phyloP scores from a whole-genome alignment of 805 yeast species.

The Huiozyma sinensis region DNA sequence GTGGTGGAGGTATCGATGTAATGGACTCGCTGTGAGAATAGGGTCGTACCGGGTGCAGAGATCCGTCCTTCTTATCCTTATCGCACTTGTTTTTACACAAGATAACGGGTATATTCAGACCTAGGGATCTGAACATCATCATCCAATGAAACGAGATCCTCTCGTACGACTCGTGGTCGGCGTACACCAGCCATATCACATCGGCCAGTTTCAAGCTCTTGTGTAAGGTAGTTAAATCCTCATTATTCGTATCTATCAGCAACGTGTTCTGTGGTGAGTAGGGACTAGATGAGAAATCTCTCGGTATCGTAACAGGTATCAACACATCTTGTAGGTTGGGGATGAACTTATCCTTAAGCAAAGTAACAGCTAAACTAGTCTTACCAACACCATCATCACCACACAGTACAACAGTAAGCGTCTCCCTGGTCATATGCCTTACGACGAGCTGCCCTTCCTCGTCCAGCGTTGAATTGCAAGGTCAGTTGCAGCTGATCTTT shows the following conservation, averaged over 20 bases:
- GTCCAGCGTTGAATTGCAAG: no score
- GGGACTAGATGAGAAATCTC: slow-evolving; percentile 49
- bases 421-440: slow-evolving; percentile 31
- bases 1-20: background rate
- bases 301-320: slow-evolving; percentile 78
- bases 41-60: background rate
- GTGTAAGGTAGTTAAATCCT: slow-evolving; percentile 51
- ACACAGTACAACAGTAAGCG: slow-evolving; percentile 75
- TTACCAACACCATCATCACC: slow-evolving; percentile 93
- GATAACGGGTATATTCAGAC: slow-evolving; percentile 89
- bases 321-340: slow-evolving; percentile 67
- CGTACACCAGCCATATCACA: slow-evolving; percentile 88
- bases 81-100: slow-evolving; percentile 79
- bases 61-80: background rate
- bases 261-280: slow-evolving; percentile 57
- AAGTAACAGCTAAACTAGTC: slow-evolving; percentile 64
- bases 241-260: slow-evolving; percentile 68
- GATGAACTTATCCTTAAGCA: slow-evolving; percentile 73
- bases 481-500: no score
- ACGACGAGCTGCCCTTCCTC: no score
- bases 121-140: slow-evolving; percentile 84
- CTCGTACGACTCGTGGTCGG: slow-evolving; percentile 92
- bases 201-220: slow-evolving; percentile 73
- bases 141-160: slow-evolving; percentile 89
- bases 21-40: background rate